A percentile compares a stretch with the other conserved stretches of the same genome.
These are phyloP conservation scores for Piromyces sp. DNA, from an alignment of 192 early-diverging fungal species.

Conservation along the genomic window DNA sequence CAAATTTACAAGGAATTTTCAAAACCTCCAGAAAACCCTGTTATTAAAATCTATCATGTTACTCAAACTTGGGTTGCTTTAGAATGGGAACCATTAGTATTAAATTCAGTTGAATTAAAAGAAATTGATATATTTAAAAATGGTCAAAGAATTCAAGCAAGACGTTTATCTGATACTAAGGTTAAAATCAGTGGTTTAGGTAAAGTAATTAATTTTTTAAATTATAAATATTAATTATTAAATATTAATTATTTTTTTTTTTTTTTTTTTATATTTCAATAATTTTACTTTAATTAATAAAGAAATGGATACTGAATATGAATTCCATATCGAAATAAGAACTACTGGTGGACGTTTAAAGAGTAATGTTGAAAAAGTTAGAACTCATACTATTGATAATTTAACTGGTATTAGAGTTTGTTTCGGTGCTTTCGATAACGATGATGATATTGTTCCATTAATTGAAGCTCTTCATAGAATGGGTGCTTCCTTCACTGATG, in stretches of 20 bases:
- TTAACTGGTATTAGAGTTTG: conserved; percentile 90
- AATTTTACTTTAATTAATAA: too few relatives aligned
- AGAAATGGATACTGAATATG: conserved; percentile 77
- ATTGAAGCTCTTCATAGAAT: conserved; percentile 61
- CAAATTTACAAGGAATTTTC: conserved; percentile 63
- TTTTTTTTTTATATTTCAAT: background rate
- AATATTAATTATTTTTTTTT: background rate
- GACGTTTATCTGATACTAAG: background rate
- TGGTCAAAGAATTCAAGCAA: conserved; percentile 22
- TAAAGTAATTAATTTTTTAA: background rate
- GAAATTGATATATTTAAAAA: conserved; percentile 86
- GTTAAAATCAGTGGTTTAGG: conserved; percentile 3
- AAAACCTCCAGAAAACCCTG: conserved; percentile 58
- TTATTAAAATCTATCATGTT: conserved; percentile 48
- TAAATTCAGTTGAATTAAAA: conserved; percentile 64
- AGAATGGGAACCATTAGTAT: conserved; percentile 76
- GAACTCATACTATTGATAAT: conserved; percentile 89
- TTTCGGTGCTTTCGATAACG: conserved; percentile 75
- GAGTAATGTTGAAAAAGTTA: conserved; percentile 55
- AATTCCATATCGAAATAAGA: conserved; percentile 72
- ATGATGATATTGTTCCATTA: conserved; percentile 53
- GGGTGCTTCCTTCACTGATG: conserved; percentile 72
- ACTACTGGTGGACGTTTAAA: conserved; percentile 75
- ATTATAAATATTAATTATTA: too few relatives aligned
- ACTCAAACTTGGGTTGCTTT: conserved; percentile 69